Percentiles rank a stretch among this genome's conserved stretches.
Evolutionary conservation across 257 asterid genomes (phyloP).

Genomic region (Apocynum venetum): DNA sequence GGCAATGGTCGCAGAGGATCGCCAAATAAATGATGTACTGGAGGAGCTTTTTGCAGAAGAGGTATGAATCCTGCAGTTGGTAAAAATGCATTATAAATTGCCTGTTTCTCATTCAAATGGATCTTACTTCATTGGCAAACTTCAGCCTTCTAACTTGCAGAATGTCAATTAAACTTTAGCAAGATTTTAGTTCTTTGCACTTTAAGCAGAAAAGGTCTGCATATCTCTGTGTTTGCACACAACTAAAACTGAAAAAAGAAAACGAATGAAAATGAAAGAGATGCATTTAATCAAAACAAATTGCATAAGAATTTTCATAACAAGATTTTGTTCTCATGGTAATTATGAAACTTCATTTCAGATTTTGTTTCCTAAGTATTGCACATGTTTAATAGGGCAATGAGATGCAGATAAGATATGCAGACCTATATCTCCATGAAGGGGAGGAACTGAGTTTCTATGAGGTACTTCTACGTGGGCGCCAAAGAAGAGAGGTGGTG

Average conservation of each 20-base stretch:
- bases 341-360: neutral
- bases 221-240: neutral
- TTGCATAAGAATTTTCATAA: too few relatives aligned
- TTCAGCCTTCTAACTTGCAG: too few relatives aligned
- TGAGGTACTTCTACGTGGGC: constrained; percentile 72
- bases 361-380: neutral
- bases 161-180: too few relatives aligned
- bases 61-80: constrained; percentile 33
- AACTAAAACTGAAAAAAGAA: neutral
- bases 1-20: constrained; percentile 95
- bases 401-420: constrained; percentile 85
- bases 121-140: neutral
- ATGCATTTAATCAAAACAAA: neutral
- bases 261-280: neutral
- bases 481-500: constrained; percentile 77
- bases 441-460: constrained; percentile 78
- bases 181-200: too few relatives aligned
- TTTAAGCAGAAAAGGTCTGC: too few relatives aligned
- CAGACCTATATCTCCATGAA: constrained; percentile 54
- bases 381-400: constrained; percentile 47
- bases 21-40: constrained; percentile 78
- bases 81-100: neutral
- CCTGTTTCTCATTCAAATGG: neutral
- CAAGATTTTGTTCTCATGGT: neutral
- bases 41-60: constrained; percentile 95